A percentile compares a stretch with the other conserved stretches of the same genome.
Evolutionary conservation across 306 rosid genomes (phyloP).

Genomic region (Begonia loranthoides): DNA sequence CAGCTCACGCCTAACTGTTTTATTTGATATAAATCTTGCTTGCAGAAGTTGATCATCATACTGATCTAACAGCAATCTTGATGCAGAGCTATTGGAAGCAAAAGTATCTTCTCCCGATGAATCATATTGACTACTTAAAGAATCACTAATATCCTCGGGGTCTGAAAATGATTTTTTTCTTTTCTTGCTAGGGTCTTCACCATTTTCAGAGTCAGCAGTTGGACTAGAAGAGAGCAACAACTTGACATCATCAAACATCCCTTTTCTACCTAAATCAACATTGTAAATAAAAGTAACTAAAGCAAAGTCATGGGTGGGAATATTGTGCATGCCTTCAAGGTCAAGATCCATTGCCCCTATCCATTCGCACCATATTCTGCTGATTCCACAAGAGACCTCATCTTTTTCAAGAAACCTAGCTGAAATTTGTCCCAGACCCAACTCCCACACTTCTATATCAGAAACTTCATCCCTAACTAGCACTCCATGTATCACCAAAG

Average conservation of each 20-base stretch:
- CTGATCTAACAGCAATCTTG: constrained; percentile 28
- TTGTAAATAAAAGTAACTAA: constrained; percentile 49
- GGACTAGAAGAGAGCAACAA: constrained; percentile 34
- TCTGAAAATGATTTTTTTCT: constrained; percentile 51
- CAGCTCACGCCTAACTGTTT: constrained; percentile 58
- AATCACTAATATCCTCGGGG: constrained; percentile 37
- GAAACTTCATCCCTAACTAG: constrained; percentile 41
- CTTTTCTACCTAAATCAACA: constrained; percentile 53
- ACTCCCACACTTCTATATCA: constrained; percentile 34
- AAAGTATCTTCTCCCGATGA: constrained; percentile 50
- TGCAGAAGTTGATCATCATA: constrained; percentile 40
- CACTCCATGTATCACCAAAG: constrained; percentile 41
- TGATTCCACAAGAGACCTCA: constrained; percentile 23
- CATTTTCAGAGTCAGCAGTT: constrained; percentile 21
- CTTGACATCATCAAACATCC: constrained; percentile 39
- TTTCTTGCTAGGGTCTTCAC: constrained; percentile 21
- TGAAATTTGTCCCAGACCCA: constrained; percentile 59
- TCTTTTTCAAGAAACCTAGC: constrained; percentile 54
- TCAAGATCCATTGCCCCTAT: constrained; percentile 33
- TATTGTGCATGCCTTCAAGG: constrained; percentile 14
- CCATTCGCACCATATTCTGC: constrained; percentile 96
- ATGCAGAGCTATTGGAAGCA: constrained; percentile 25
- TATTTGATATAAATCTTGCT: constrained; percentile 40
- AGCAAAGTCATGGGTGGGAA: constrained; percentile 50
- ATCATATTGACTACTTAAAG: constrained; percentile 39